Base-by-base conservation (phyloP, 192 early-diverging fungal species). In the Coemansia sp. region DNA sequence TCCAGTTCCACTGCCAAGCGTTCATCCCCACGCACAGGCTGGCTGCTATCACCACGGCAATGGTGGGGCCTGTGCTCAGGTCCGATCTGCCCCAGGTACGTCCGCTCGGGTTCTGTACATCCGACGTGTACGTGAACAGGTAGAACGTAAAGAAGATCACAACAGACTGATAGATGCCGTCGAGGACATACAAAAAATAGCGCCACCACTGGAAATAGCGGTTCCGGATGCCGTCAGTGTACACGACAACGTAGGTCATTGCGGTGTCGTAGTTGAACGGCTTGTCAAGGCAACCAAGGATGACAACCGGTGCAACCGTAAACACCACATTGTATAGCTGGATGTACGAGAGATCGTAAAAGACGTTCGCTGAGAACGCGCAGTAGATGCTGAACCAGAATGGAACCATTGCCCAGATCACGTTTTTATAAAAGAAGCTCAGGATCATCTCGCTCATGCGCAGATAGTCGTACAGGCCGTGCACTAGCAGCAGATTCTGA, bases 361-460 rank as follows among this genome's bases (percentile, higher is more conserved):
- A 96, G 73, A 98, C 87, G 62, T 92, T 91, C 60, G 92, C 96
- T 10, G 92, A 93, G 69, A 93, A 94, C 88, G 90, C 91, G 81
- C 89, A 92, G 76, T 91, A 93, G 71, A 98, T 94, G 73, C 96
- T 94, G 86, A 87, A 95, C 95, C 95, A 98, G 62, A 99, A 92
- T 1, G 92, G 88, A 16, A 93, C 89, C 75, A 94, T 93, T 2
- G 95, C 88, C 93, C 93, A 96, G 24, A 96, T 86, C 0, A 96
- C 88, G 76, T 98, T 97, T 74, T 99, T 99, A 88, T 95, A 97
- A 76, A 97, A 98, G 73, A 94, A 97, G 67, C 89, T 93, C 64
- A 97, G 85, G 16, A 95, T 92, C 86, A 97, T 89, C 71, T 96
- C 92, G 20, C 93, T 81, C 30, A 94, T 95, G 36, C 95, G 87